Evolutionary conservation across 805 yeast species (phyloP).

Genomic region (Yamadazyma akitaensis): DNA sequence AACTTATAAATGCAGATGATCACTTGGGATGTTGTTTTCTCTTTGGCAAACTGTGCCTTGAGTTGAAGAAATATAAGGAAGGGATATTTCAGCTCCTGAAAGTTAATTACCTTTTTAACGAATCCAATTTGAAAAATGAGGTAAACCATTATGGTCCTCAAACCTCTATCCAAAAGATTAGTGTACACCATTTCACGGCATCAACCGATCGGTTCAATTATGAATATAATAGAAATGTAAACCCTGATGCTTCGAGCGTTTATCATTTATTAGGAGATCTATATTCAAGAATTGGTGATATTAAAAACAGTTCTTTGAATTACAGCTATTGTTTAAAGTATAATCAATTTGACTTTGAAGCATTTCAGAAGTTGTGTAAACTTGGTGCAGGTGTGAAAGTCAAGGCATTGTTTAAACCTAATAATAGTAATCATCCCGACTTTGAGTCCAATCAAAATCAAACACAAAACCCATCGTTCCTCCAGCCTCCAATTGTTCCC

Average conservation of each 20-base stretch:
- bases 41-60: slow-evolving; percentile 64
- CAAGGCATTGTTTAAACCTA: slow-evolving; percentile 46
- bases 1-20: slow-evolving; percentile 22
- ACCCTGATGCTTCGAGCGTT: slow-evolving; percentile 71
- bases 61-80: slow-evolving; percentile 52
- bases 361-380: slow-evolving; percentile 70
- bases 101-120: slow-evolving; percentile 30
- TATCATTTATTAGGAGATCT: slow-evolving; percentile 69
- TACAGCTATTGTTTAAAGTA: slow-evolving; percentile 65
- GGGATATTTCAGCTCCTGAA: slow-evolving; percentile 51
- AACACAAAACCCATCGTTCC: neutral
- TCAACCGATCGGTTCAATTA: slow-evolving; percentile 28
- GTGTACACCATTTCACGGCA: slow-evolving; percentile 15
- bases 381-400: slow-evolving; percentile 70
- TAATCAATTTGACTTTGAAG: slow-evolving; percentile 85
- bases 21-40: slow-evolving; percentile 77
- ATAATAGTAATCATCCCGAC: neutral
- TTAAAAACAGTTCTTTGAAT: slow-evolving; percentile 60
- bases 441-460: neutral
- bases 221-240: slow-evolving; percentile 34
- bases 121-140: slow-evolving; percentile 4
- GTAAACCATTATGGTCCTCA: neutral
- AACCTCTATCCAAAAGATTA: slow-evolving; percentile 1
- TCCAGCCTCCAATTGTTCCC: neutral
- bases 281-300: slow-evolving; percentile 55